Evolutionary conservation across 1,284 basidiomycete species (phyloP), one percentile per base, ranked within the genome.

Genomic region (Marasmius tenuissimus): DNA sequence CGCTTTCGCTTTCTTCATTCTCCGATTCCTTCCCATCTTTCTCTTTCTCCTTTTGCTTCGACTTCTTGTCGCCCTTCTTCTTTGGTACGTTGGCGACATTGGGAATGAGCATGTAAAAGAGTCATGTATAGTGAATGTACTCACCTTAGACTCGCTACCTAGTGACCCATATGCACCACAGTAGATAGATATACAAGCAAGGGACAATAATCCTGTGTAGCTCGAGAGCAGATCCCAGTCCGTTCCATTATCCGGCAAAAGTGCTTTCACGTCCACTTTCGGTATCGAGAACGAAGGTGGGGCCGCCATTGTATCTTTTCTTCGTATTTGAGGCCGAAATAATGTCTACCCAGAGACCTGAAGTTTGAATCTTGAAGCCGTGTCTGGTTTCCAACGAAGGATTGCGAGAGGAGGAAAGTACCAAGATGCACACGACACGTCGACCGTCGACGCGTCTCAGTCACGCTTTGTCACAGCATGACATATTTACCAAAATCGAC

Each of bases 101-200:
- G 27, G 22, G 55, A 58, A 60, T 27, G 27, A 27, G 27, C 27
- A 27, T 27, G 27, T 27, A 27, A n/a, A n/a, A 27, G 27, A 27
- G 27, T 27, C 27, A 27, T 27, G 27, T 27, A 27, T 27, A 27
- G 27, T 27, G 27, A 58, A 34, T 39, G 63, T 14, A 78, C 86
- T 64, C 45, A 14, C 16, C 40, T 42, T 42, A 6, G 40, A 42
- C 45, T 20, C 11, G 45, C 67, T 87, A 65, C 86, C 82, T 61
- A 92, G 74, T n/a, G 88, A 88, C 9, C 81, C 84, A 73, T 80
- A 82, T 6, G 91, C 81, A 33, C 91, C 91, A 27, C 81, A 79
- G 68, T 87, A 92, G 39, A 93, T 82, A 14, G 87, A 87, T 8
- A 72, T 65, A 49, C 76, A 81, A 1, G 91, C 91, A 27, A 92